phyloP scores from a whole-genome alignment of 257 asterid genomes.

The Plectranthus barbatus region DNA sequence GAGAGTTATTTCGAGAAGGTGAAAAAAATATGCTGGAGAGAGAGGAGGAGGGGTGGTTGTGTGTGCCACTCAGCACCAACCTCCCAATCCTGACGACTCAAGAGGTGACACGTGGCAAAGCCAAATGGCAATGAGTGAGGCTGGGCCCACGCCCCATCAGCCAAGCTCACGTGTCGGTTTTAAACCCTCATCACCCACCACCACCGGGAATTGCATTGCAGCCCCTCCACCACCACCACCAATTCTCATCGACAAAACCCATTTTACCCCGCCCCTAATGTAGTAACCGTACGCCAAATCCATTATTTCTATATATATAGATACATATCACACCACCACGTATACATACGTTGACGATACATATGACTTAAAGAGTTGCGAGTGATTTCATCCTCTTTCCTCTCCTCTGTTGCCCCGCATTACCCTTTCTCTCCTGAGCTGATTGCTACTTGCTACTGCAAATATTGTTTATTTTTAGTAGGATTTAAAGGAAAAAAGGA shows the following conservation, averaged over 20 bases:
- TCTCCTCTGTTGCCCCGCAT: conserved; percentile 23
- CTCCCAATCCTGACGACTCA: neutral
- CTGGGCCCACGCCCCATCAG: no score
- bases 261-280: conserved; percentile 1
- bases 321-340: neutral
- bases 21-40: neutral
- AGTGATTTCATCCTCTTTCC: conserved; percentile 7
- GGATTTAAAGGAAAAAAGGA: neutral
- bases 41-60: no score
- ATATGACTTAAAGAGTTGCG: no score
- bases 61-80: neutral
- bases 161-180: conserved; percentile 22
- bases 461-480: neutral
- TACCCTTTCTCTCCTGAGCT: conserved; percentile 1
- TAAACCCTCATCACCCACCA: no score
- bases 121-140: neutral
- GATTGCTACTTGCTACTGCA: neutral
- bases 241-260: conserved; percentile 6
- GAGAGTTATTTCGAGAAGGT: no score
- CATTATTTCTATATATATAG: neutral
- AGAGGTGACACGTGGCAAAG: conserved; percentile 2
- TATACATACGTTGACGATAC: no score
- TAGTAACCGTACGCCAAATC: neutral
- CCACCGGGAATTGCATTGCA: conserved; percentile 26
- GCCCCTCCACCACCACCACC: conserved; percentile 17